Evolutionary conservation across 2,329 filamentous ascomycete species (phyloP), one percentile per base, ranked within the genome.

Genomic region (Neopestalotiopsis clavispora): DNA sequence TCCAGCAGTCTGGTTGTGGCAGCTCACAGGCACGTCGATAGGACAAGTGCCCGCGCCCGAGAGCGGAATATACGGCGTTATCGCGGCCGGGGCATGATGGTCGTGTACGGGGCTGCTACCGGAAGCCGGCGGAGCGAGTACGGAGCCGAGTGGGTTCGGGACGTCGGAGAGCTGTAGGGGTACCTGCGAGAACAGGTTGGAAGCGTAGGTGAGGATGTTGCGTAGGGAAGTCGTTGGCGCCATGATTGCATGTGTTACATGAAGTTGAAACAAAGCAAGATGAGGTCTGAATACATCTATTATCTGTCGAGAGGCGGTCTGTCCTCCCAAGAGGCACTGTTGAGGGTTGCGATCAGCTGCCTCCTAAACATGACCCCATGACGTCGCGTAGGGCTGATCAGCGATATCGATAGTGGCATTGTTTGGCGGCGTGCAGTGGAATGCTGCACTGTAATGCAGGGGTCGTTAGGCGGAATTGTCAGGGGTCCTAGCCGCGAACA

Each of bases 1-100:
- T 49, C 75, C 73, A 9, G 76, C 76, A 4, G 79, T 79, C 67
- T 71, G 77, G 72, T 82, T 82, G 68, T 80, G 75, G 72, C 82
- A 84, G 75, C 81, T 84, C 61, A 78, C 69, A 0, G 82, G 82
- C 4, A 80, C 80, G 68, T 83, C 78, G 68, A 83, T 72, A 3
- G 82, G 82, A 65, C 82, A 84, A 2, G 79, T 77, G 4, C 80
- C 79, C 4, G 80, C 76, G 60, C 76, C 78, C 67, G 73, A 78
- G 52, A 81, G 74, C 13, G 81, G 78, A 13, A 77, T 75, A 70
- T 82, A 83, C 13, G 77, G 76, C 12, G 75, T 76, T 45, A 79
- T 67, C n/a, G 59, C n/a, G 10, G 40, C 52, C 38, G 60, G 59
- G 66, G 57, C 20, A n/a, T 57, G 28, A 68, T 70, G 66, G 40